Base-by-base conservation (phyloP, 768 basidiomycete genomes). In the Cystofilobasidium macerans region DNA sequence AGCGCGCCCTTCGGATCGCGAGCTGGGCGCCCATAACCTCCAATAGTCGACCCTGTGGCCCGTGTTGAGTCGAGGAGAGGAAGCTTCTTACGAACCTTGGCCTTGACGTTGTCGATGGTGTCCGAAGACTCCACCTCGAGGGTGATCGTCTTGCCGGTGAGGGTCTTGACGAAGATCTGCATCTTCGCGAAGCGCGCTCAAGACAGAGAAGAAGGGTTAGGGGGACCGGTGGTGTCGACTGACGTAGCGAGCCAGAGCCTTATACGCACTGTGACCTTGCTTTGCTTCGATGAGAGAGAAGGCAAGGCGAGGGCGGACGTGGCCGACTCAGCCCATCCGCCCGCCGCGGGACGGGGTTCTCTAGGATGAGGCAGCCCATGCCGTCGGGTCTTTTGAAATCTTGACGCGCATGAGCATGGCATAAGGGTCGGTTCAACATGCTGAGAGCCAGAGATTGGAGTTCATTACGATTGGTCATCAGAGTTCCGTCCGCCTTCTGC, bases 121-220 rank as follows among this genome's bases (percentile, higher is more conserved):
- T 68, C 66, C 54, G 66, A 68, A 35, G 66, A 68, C 66, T 68
- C 66, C 42, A 68, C 66, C 66, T 68, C 75, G 47, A 76, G 72
- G 45, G 75, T 76, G 71, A 76, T 76, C 30, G 76, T 76, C 70
- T 76, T 76, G 32, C 76, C 75, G 33, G 76, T 76, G 42, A 76
- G 72, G 54, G 76, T 76, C 70, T 76, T 76, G 70, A 76, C 66
- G 70, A 76, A 76, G 68, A 76, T 76, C 61, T 69, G 36, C 47
- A 30, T 16, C 22, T 47, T 20, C n/a, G 13, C 22, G 54, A 36
- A 40, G 28, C 20, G 14, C 24, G 53, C 22, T 5, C 22, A 26
- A 63, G 24, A 51, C 51, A 9, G 28, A 38, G 62, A 53, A 8
- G 53, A 38, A 30, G 48, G 58, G 54, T n/a, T n/a, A n/a, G n/a